Percentiles rank a stretch among this genome's conserved stretches.
Evolutionary conservation across 2,329 filamentous ascomycete genomes (phyloP).

Genomic region (Fusarium verrucosum): DNA sequence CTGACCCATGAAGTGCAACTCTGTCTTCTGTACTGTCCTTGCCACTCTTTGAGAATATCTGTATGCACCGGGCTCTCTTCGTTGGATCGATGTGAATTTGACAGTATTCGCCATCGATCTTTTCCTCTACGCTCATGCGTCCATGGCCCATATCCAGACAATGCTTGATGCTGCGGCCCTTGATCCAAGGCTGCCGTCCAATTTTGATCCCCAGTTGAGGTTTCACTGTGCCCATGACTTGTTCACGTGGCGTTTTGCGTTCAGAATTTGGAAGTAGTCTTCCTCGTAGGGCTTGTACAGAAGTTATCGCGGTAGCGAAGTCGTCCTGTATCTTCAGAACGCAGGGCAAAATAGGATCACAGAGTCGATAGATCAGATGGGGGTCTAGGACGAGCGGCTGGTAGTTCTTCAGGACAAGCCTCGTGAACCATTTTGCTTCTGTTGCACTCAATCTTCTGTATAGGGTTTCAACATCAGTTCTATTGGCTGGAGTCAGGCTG

Average conservation of each 20-base stretch:
- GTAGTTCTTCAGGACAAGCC: constrained; percentile 80
- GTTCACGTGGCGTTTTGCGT: constrained; percentile 18
- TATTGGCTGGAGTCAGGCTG: constrained; percentile 45
- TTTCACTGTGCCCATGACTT: constrained; percentile 51
- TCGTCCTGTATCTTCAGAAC: constrained; percentile 76
- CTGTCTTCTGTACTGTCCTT: constrained; percentile 86
- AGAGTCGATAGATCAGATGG: constrained; percentile 63
- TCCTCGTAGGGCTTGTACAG: constrained; percentile 55
- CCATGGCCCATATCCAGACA: constrained; percentile 72
- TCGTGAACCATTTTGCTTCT: constrained; percentile 88
- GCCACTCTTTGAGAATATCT: constrained; percentile 91
- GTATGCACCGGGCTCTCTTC: constrained; percentile 65
- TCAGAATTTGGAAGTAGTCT: constrained; percentile 33
- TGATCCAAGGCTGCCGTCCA: constrained; percentile 70
- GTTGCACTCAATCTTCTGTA: constrained; percentile 69
- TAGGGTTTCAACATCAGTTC: constrained; percentile 61
- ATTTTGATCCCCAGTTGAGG: constrained; percentile 70
- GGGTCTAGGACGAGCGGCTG: constrained; percentile 72
- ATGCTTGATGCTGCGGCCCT: constrained; percentile 76
- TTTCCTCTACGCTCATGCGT: constrained; percentile 78
- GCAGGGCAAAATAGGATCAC: constrained; percentile 75
- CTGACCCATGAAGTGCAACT: constrained; percentile 64
- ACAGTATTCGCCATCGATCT: constrained; percentile 90
- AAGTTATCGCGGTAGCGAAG: constrained; percentile 67
- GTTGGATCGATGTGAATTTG: constrained; percentile 82